Base-by-base conservation (phyloP, 305 asterid species). In the Vinca major region DNA sequence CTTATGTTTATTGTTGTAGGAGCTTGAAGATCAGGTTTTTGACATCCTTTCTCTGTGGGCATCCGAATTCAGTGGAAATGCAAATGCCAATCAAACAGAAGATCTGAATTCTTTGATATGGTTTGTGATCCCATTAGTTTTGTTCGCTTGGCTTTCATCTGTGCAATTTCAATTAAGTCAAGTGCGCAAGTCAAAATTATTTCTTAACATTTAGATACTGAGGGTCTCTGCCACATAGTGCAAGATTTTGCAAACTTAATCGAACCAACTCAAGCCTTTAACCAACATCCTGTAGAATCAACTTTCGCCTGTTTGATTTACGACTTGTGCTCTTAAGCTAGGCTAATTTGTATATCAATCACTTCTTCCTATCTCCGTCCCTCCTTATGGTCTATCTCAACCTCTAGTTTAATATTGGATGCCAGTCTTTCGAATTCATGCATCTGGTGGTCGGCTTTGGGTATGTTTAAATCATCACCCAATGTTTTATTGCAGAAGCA, bases 21-120 rank as follows among this genome's bases (percentile, higher is more conserved):
- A 91, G 85, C 86, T 91, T 67, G 88, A 86, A 45, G 96, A 88
- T 77, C 96, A 94, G 78, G 96, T 88, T 77, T 94, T 94, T 74
- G 97, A 94, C 82, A 84, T 94, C 77, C 95, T 94, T 66, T 91
- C 96, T 41, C 72, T 94, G 67, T 94, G 99, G 99, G 89, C 96
- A 58, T 78, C 96, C 63, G 71, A 86, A 74, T 94, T 94, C 76
- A 83, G 80, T 72, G 87, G 88, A 75, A 82, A 83, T 81, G 79
- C 78, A 65, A 86, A 84, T 75, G 74, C 77, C 56, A 84, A 79
- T 65, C 77, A 78, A 49, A 78, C 68, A 73, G 87, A 82, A 70
- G 91, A 91, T 78, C 86, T 79, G 69, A 72, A 74, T 73, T 78
- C 89, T 73, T 89, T 76, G 74, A 86, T 94, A 82, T 60, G 97